phyloP scores from a whole-genome alignment of 2,329 filamentous ascomycete species.

The Ophiostoma angusticollis region DNA sequence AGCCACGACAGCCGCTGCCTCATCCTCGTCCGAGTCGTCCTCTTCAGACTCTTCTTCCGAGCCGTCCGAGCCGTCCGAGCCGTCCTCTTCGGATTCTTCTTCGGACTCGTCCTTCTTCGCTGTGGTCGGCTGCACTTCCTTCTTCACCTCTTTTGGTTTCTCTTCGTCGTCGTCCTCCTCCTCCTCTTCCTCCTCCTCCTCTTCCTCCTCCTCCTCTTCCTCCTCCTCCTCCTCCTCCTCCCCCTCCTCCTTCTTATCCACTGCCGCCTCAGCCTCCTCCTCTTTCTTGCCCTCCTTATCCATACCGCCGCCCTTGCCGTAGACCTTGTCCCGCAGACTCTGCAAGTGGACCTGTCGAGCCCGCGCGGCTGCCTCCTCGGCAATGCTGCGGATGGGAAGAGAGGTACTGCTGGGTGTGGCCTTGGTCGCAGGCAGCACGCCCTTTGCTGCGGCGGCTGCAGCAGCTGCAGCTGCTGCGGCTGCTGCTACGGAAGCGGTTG shows the following conservation, averaged over 20 bases:
- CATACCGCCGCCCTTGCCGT: conserved; percentile 31
- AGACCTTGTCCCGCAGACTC: conserved; percentile 39
- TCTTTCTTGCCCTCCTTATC: conserved; percentile 4
- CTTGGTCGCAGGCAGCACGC: no score
- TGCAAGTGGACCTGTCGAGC: conserved; percentile 47
- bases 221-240: neutral
- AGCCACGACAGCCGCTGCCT: conserved; percentile 7
- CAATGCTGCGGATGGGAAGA: conserved; percentile 40
- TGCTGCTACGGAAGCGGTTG: conserved; percentile 14
- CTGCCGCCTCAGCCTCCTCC: neutral
- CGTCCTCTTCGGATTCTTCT: conserved; percentile 9
- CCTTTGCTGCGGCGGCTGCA: neutral
- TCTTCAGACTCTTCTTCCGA: conserved; percentile 13
- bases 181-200: conserved; percentile 1
- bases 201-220: neutral
- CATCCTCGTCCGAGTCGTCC: conserved; percentile 11
- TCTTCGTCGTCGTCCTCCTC: conserved; percentile 7
- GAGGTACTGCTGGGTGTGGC: no score
- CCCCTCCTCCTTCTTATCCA: conserved; percentile 2
- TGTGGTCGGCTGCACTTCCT: conserved; percentile 4
- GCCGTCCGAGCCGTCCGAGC: conserved; percentile 12
- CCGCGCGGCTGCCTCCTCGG: conserved; percentile 53
- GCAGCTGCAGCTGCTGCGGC: conserved; percentile 13
- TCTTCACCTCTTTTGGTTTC: neutral
- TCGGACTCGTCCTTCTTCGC: conserved; percentile 11